phyloP scores from a whole-genome alignment of 768 basidiomycete species.

The Daedaleopsis nitida region DNA sequence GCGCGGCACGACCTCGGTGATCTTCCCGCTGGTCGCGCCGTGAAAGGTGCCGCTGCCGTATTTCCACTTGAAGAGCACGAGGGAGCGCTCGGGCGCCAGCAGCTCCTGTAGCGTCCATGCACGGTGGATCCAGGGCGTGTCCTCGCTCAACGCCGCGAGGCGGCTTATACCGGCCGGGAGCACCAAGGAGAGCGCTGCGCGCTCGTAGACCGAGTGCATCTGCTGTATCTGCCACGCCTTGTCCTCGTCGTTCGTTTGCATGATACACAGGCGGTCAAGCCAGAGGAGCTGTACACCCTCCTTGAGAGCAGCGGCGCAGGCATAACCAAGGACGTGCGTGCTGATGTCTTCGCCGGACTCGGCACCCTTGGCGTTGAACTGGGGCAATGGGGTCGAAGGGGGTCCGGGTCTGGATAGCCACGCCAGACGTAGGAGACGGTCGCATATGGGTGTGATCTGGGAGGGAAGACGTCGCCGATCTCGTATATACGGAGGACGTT shows the following conservation, averaged over 20 bases:
- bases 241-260: conserved; percentile 23
- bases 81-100: conserved; percentile 11
- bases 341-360: conserved; percentile 20
- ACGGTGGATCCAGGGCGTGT: conserved; percentile 22
- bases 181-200: conserved; percentile 17
- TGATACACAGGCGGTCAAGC: conserved; percentile 26
- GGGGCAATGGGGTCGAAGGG: neutral
- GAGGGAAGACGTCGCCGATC: conserved; percentile 3
- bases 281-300: conserved; percentile 16
- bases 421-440: conserved; percentile 19
- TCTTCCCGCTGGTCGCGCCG: neutral
- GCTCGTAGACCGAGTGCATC: conserved; percentile 24
- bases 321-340: conserved; percentile 12
- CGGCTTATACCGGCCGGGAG: conserved; percentile 23
- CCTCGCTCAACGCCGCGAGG: conserved; percentile 17
- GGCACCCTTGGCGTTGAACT: conserved; percentile 12
- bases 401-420: conserved; percentile 6
- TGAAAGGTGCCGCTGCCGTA: neutral
- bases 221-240: conserved; percentile 24
- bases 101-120: conserved; percentile 26
- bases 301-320: conserved; percentile 7
- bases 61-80: conserved; percentile 15
- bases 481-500: conserved; percentile 9
- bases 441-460: conserved; percentile 9
- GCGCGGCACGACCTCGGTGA: conserved; percentile 6